Base-by-base conservation (phyloP, 176 grass and related monocot genomes). In the Ampelocalamus luodianensis region DNA sequence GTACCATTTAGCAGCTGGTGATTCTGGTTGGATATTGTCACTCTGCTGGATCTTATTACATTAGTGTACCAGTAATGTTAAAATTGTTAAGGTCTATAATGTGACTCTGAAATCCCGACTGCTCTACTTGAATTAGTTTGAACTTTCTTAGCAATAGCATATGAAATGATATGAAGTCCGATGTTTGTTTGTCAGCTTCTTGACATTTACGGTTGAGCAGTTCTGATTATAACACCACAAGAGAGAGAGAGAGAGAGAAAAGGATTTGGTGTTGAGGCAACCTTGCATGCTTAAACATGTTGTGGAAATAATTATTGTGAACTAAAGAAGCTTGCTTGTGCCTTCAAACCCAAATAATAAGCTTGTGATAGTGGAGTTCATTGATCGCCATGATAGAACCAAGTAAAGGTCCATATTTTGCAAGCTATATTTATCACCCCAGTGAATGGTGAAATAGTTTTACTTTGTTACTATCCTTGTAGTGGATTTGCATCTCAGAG, bases 401-500 rank as follows among this genome's bases (percentile, higher is more conserved):
- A 59, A 32, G 22, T 80, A 12, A 68, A 76, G 27, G 27, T 79
- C 17, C 22, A 67, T 74, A 37, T 74, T 4, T 60, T 70, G 72
- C 51, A 51, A 60, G 27, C 6, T 62, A 68, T 51, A 24, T 79
- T 74, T 73, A 4, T 55, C 29, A 84, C 16, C 26, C 14, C 0
- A 1, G 42, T 66, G 48, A 74, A 89, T 80, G 37, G 9, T 22
- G 4, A 16, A 73, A 10, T 60, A 48, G 17, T 72, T 73, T 86
- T 46, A 74, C 71, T 75, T 61, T 32, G 20, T 73, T 86, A 40
- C 62, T 65, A 79, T 85, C 48, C 2, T 89, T 91, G 72, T 62
- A 99, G 96, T 91, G 96, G 96, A 83, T 99, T 90, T 75, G 72
- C 78, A 26, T 84, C 87, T 48, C 90, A 90, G 79, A 99, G 91